Evolutionary conservation across 192 early-diverging fungal species (phyloP).

Genomic region (Coemansia sp.): DNA sequence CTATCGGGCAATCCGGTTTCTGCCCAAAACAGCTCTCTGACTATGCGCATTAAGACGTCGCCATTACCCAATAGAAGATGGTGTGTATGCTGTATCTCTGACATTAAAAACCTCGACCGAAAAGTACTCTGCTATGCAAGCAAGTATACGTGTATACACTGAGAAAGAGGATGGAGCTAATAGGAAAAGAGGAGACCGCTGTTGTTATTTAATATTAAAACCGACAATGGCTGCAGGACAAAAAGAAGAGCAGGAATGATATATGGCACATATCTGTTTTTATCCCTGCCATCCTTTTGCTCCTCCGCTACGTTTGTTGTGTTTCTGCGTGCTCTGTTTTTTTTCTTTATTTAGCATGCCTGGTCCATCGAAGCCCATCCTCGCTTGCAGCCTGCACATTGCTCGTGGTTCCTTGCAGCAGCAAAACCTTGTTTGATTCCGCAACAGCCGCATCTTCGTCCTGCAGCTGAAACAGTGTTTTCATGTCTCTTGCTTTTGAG

Average conservation of each 20-base stretch:
- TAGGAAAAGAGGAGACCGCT: too few relatives aligned
- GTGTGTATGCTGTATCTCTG: background rate
- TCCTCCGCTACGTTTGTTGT: background rate
- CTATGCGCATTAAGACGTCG: constrained; percentile 24
- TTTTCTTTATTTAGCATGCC: background rate
- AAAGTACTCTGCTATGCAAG: too few relatives aligned
- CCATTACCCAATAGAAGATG: constrained; percentile 11
- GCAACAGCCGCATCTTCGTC: background rate
- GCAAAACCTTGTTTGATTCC: background rate
- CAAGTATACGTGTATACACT: too few relatives aligned
- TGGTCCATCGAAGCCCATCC: too few relatives aligned
- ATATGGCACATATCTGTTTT: background rate
- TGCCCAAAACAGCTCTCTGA: constrained; percentile 20
- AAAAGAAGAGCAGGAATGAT: background rate
- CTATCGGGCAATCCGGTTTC: constrained; percentile 19
- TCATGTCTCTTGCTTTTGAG: too few relatives aligned
- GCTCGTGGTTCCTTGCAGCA: background rate
- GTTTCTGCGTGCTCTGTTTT: background rate
- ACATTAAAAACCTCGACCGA: background rate
- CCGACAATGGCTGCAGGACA: too few relatives aligned
- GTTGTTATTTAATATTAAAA: too few relatives aligned
- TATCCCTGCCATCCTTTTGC: too few relatives aligned
- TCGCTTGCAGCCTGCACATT: background rate
- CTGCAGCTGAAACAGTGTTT: background rate
- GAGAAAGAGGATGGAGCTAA: too few relatives aligned